Evolutionary conservation across 257 asterid genomes (phyloP), one percentile per base, ranked within the genome.

Genomic region (Rauvolfia tetraphylla): DNA sequence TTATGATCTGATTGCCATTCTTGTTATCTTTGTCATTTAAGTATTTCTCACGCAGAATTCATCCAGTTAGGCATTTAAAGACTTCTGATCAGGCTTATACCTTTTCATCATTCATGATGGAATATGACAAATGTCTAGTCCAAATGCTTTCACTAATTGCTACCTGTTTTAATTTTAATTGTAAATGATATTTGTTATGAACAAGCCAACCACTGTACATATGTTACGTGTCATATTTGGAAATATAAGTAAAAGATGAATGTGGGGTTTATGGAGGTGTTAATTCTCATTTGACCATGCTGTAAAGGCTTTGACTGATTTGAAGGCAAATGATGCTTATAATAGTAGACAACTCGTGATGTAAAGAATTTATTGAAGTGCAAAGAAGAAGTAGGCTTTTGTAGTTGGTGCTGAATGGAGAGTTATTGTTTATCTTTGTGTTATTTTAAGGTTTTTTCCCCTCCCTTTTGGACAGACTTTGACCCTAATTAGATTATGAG

Each of bases 1-100:
- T 93, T 81, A 75, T 72, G 44, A 73, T 76, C 75, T 70, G 25
- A 53, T 78, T 38, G 6, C 54, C 12, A n/a, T 18, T 51, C 14
- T 25, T 58, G 10, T 11, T 68, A 25, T 23, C 46, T 5, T 25
- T 46, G 15, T 29, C 7, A 80, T 22, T 42, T n/a, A 20, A 41
- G 53, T 78, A 14, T 41, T 51, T 36, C 27, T 34, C 36, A 34
- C 2, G 33, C 8, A 58, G 39, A 13, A 39, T 20, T n/a, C 68
- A 39, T 20, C 33, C 67, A 38, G 41, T 39, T 59, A 70, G 42
- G 8, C 57, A 58, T 46, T 41, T 33, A 29, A 23, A 42, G 70
- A n/a, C 34, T 25, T 29, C n/a, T 71, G 23, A 33, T 44, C 41
- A 49, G 36, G 70, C 71, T 58, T 58, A 39, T 76, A 39, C 33